A percentile compares a stretch with the other conserved stretches of the same genome.
These are phyloP conservation scores for Diplodia sapinea DNA, from an alignment of 2,329 filamentous ascomycete species.

Conservation along the genomic window DNA sequence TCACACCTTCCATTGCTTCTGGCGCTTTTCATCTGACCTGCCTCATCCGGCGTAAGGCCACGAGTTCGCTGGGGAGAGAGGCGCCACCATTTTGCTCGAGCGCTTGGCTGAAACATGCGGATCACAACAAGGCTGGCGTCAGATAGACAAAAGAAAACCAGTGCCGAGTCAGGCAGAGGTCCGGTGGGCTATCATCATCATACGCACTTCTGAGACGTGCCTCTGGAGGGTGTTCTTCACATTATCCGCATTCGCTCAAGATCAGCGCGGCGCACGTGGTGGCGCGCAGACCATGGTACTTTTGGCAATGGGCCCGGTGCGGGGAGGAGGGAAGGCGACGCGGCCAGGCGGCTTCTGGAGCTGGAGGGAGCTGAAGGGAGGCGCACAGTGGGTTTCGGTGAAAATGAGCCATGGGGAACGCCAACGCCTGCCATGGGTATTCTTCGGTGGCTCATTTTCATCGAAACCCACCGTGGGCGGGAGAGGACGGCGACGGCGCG, in stretches of 20 bases:
- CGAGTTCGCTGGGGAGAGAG: background rate
- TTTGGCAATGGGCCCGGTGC: no score
- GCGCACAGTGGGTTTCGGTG: no score
- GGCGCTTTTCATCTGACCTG: background rate
- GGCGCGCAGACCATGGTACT: background rate
- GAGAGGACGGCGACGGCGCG: background rate
- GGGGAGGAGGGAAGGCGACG: no score
- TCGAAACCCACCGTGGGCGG: no score
- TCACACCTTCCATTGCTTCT: slow-evolving; percentile 1
- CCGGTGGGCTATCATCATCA: background rate
- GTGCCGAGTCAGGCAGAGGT: background rate
- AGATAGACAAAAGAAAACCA: slow-evolving; percentile 10
- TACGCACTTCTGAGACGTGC: slow-evolving; percentile 4
- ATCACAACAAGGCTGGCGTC: slow-evolving; percentile 27
- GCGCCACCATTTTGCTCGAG: background rate
- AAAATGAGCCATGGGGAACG: no score
- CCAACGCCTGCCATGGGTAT: no score
- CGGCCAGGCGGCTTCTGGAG: no score
- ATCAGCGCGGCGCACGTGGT: slow-evolving; percentile 16
- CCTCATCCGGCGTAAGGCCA: slow-evolving; percentile 8
- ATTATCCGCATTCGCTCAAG: background rate
- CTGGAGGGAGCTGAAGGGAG: background rate
- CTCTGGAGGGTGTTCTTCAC: background rate
- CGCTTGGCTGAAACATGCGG: slow-evolving; percentile 28
- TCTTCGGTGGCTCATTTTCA: no score